Conservation (phyloP, 1,284 basidiomycete genomes). For the Sparassis latifolia region DNA sequence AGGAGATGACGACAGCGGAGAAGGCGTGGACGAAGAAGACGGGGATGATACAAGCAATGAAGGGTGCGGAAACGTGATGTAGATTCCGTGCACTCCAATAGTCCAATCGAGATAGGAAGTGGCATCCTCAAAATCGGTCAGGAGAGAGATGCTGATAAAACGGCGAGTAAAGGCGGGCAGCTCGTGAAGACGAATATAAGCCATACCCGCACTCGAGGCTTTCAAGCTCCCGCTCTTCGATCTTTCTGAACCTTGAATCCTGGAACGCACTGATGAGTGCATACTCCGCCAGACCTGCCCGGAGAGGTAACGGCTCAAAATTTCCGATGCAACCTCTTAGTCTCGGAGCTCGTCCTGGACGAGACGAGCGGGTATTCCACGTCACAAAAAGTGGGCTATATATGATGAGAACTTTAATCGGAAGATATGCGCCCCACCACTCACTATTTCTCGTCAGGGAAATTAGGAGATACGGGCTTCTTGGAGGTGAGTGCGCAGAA, state of each 20-base stretch:
- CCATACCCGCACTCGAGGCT: constrained; percentile 82
- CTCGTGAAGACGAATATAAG: neutral
- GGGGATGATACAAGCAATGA: constrained; percentile 41
- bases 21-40: constrained; percentile 54
- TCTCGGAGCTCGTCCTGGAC: constrained; percentile 51
- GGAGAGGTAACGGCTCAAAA: constrained; percentile 76
- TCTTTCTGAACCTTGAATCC: constrained; percentile 65
- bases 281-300: constrained; percentile 81
- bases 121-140: constrained; percentile 90
- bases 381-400: constrained; percentile 91
- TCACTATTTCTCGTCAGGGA: constrained; percentile 69
- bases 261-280: constrained; percentile 81
- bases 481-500: constrained; percentile 62
- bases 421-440: constrained; percentile 17
- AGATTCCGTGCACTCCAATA: constrained; percentile 87
- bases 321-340: constrained; percentile 95
- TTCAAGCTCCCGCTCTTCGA: constrained; percentile 72
- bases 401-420: neutral
- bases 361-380: constrained; percentile 75
- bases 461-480: constrained; percentile 48
- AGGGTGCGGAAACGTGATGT: constrained; percentile 83
- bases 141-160: constrained; percentile 70
- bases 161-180: neutral
- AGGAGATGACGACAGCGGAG: constrained; percentile 60
- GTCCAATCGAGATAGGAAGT: constrained; percentile 88